Percentiles rank a stretch among this genome's conserved stretches.
Conservation (phyloP, 176 grass and related monocot species). For the Paspalum notatum region DNA sequence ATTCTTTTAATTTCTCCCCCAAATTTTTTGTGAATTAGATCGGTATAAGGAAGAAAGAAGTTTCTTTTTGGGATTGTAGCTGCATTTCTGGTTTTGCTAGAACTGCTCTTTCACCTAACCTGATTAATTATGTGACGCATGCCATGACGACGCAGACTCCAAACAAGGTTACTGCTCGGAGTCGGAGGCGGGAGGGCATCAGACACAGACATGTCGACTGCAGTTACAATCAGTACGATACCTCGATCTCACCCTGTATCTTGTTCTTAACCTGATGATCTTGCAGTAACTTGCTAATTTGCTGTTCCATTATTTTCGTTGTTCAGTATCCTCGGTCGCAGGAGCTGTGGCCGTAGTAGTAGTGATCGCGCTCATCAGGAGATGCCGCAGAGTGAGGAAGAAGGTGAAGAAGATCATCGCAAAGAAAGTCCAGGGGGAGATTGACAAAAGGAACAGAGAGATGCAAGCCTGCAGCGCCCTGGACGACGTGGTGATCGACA, state of each 20-base stretch:
- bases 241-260: background rate
- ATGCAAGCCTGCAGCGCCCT: background rate
- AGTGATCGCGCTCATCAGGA: constrained; percentile 9
- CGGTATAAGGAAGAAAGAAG: too few species aligned
- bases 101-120: background rate
- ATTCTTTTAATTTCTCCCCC: background rate
- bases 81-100: background rate
- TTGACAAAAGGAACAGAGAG: background rate
- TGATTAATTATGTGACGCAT: constrained; percentile 27
- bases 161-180: background rate
- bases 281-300: background rate
- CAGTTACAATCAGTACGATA: constrained; percentile 14
- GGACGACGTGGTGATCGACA: constrained; percentile 50
- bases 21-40: background rate
- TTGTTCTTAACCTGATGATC: background rate
- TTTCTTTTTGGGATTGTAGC: background rate
- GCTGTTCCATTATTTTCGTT: background rate
- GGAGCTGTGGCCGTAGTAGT: background rate
- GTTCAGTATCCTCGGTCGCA: constrained; percentile 31
- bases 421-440: background rate
- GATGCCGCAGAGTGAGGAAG: background rate
- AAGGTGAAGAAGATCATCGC: constrained; percentile 34
- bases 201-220: constrained; percentile 26
- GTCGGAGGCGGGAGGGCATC: too few species aligned
- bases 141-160: constrained; percentile 16